Conservation (phyloP, 2,329 filamentous ascomycete genomes). For the Fusarium nematophilum region DNA sequence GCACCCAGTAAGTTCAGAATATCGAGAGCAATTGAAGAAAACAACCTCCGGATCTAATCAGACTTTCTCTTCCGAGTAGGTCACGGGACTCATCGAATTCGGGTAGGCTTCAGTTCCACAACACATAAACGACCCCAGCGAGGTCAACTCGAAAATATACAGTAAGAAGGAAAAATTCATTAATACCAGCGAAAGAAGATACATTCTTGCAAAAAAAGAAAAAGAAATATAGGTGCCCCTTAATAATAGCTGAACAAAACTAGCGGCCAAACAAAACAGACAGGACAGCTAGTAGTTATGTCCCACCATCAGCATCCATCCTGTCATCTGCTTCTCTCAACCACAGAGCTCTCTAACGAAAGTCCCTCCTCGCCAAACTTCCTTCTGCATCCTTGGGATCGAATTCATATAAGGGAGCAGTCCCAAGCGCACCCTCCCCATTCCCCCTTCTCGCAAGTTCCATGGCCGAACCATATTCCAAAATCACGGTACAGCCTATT, state of each 20-base stretch:
- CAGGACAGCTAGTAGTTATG: constrained; percentile 14
- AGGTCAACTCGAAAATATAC: neutral
- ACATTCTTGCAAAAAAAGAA: constrained; percentile 30
- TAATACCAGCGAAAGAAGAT: constrained; percentile 28
- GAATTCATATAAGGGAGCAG: constrained; percentile 14
- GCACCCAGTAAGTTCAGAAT: no score
- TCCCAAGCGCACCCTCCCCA: constrained; percentile 12
- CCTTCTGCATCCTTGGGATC: constrained; percentile 5
- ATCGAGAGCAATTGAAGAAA: no score
- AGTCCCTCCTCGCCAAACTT: neutral
- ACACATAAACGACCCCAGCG: no score
- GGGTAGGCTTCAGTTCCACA: no score
- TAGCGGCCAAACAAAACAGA: constrained; percentile 11
- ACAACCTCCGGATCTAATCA: neutral
- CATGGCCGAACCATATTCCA: constrained; percentile 30
- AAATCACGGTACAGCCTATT: constrained; percentile 37
- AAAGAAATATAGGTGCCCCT: no score
- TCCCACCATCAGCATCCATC: constrained; percentile 2
- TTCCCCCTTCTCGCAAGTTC: constrained; percentile 28
- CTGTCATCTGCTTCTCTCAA: neutral
- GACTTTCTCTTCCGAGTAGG: no score
- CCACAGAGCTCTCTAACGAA: constrained; percentile 1
- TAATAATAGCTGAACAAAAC: constrained; percentile 20
- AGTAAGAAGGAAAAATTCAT: constrained; percentile 25
- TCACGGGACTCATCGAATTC: no score